Evolutionary conservation across 768 basidiomycete genomes (phyloP).

Genomic region (Collybia sordida): DNA sequence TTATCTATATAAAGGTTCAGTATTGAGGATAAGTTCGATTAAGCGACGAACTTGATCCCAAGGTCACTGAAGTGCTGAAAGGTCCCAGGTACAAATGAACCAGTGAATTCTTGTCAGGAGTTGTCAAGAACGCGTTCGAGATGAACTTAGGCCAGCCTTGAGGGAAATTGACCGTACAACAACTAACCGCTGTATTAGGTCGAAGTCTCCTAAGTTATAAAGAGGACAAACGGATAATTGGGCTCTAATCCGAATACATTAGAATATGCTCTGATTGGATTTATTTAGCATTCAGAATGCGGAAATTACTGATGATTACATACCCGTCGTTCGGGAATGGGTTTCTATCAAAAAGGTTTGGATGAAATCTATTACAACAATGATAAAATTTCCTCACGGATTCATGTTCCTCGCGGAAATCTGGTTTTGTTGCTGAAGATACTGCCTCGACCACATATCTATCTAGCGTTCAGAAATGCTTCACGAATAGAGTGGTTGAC

Average conservation of each 20-base stretch:
- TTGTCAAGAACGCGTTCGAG: conserved; percentile 46
- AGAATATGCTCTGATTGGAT: conserved; percentile 33
- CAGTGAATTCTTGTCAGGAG: conserved; percentile 36
- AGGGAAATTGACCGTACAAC: conserved; percentile 50
- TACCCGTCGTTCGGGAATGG: conserved; percentile 55
- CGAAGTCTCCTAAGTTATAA: not conserved
- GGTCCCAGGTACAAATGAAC: conserved; percentile 49
- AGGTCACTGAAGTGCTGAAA: conserved; percentile 36
- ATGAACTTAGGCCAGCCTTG: conserved; percentile 56
- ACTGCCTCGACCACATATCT: conserved; percentile 63
- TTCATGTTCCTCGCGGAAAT: conserved; percentile 56
- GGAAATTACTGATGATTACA: conserved; percentile 17
- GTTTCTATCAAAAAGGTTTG: conserved; percentile 29
- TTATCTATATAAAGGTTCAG: conserved; percentile 27
- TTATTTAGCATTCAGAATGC: conserved; percentile 1
- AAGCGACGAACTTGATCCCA: conserved; percentile 31
- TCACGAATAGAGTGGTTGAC: conserved; percentile 16
- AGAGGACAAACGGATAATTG: conserved; percentile 39
- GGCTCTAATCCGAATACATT: conserved; percentile 49
- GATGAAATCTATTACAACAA: not conserved
- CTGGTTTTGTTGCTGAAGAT: conserved; percentile 60
- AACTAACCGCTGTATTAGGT: conserved; percentile 19
- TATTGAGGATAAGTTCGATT: not conserved
- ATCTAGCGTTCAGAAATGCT: not conserved
- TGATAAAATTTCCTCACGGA: conserved; percentile 27